phyloP scores from a whole-genome alignment of 345 rosid genomes.

The Syzygium aqueum region DNA sequence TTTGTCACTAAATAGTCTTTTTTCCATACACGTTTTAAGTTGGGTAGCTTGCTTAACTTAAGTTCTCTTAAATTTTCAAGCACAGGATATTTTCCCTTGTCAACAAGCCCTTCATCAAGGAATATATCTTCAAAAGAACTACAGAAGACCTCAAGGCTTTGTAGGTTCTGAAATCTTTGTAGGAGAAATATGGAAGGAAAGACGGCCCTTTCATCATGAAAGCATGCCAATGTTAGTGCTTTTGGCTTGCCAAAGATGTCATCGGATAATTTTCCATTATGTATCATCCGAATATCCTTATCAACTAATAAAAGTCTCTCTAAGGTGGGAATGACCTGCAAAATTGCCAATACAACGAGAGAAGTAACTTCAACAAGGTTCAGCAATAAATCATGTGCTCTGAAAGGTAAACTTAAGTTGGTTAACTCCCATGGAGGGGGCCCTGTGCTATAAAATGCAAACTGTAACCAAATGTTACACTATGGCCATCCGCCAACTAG shows the following conservation, averaged over 20 bases:
- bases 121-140: not conserved
- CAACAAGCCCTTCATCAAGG: not conserved
- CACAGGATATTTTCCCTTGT: not conserved
- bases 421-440: not conserved
- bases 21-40: not conserved
- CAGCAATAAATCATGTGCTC: not conserved
- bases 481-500: too few relatives aligned
- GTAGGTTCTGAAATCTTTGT: not conserved
- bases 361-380: not conserved
- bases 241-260: not conserved
- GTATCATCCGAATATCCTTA: not conserved
- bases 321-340: not conserved
- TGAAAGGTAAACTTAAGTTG: fast-evolving
- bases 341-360: not conserved
- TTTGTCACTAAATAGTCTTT: not conserved
- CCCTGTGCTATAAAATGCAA: not conserved
- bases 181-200: not conserved
- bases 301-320: not conserved
- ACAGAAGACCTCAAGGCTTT: fast-evolving
- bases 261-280: fast-evolving
- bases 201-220: not conserved
- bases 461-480: too few relatives aligned
- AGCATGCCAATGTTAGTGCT: not conserved
- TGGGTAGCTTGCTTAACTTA: not conserved
- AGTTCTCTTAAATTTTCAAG: not conserved